Evolutionary conservation across 2,329 filamentous ascomycete genomes (phyloP), one percentile per base, ranked within the genome.

Genomic region (Zymoseptoria crescenta): DNA sequence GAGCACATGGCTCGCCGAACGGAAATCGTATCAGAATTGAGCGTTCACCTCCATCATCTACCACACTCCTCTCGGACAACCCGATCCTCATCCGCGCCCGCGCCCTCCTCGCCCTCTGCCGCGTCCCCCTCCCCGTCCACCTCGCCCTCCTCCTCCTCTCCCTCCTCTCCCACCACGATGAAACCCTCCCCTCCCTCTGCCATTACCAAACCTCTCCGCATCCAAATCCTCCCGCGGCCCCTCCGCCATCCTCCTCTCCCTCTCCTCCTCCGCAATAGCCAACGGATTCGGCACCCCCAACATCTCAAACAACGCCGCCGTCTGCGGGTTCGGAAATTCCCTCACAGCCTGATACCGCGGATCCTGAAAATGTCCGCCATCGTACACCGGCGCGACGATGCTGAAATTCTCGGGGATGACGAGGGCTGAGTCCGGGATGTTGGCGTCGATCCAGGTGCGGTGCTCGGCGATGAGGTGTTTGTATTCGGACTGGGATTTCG

Each of bases 261-360:
- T 81, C 72, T 96, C 89, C 67, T 91, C 85, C 2, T 87, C 82
- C n/a, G 77, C 84, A 1, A 87, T 83, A 66, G 88, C 80, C 78
- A 87, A 96, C 8, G 86, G 79, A 71, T 97, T 96, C 5, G 83
- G 76, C 35, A 99, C 85, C 8, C 82, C 85, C 1, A 97, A 68
- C 57, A 97, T 75, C 58, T 86, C 78, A 73, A 94, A 99, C 70
- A 93, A 97, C 2, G 79, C 75, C n/a, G 77, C 79, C 6, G 91
- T 97, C 75, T 97, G 93, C 10, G 88, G 87, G 69, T 94, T 97
- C 3, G 85, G 90, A 71, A 93, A 93, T 74, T 96, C 92, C 1
- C 79, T 77, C 4, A 68, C 63, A 16, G 59, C 62, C 56, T 65
- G 61, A 48, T 71, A 72, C 52, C 69, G 59, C 16, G 65, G 64